Percentiles rank a stretch among this genome's conserved stretches.
These are phyloP conservation scores for Boechera divaricarpa DNA, from an alignment of 345 rosid species.

Conservation along the genomic window DNA sequence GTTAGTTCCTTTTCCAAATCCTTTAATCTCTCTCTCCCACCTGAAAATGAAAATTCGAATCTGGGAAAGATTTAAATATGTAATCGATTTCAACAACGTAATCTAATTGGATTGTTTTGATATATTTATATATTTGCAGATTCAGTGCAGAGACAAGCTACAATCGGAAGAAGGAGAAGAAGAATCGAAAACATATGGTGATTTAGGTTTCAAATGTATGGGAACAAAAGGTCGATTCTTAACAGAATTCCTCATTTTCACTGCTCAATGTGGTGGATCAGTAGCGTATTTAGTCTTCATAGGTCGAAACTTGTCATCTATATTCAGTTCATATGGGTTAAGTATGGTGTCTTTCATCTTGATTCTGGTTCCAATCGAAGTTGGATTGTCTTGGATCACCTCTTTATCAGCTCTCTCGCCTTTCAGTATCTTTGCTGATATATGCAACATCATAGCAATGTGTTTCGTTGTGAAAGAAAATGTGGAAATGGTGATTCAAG, in stretches of 20 bases:
- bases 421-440: conserved; percentile 80
- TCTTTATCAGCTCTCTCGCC: conserved; percentile 81
- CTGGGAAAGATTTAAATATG: background rate
- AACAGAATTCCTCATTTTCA: conserved; percentile 74
- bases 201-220: conserved; percentile 71
- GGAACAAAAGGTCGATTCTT: conserved; percentile 75
- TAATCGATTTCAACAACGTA: too few relatives aligned
- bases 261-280: conserved; percentile 88
- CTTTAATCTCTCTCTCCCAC: background rate
- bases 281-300: conserved; percentile 89
- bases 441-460: conserved; percentile 81
- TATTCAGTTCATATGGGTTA: conserved; percentile 52
- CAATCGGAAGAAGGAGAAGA: conserved; percentile 58
- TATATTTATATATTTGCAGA: conserved; percentile 43
- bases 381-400: conserved; percentile 73
- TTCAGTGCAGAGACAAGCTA: conserved; percentile 70
- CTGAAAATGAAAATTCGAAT: too few relatives aligned
- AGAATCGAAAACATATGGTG: conserved; percentile 80
- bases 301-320: conserved; percentile 76
- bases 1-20: conserved; percentile 52
- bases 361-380: conserved; percentile 74
- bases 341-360: conserved; percentile 59
- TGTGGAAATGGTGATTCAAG: conserved; percentile 54
- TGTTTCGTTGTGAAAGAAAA: conserved; percentile 76
- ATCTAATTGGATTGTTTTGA: background rate